Evolutionary conservation across 192 early-diverging fungal genomes (phyloP).

Genomic region (Haplosporangium gracile): DNA sequence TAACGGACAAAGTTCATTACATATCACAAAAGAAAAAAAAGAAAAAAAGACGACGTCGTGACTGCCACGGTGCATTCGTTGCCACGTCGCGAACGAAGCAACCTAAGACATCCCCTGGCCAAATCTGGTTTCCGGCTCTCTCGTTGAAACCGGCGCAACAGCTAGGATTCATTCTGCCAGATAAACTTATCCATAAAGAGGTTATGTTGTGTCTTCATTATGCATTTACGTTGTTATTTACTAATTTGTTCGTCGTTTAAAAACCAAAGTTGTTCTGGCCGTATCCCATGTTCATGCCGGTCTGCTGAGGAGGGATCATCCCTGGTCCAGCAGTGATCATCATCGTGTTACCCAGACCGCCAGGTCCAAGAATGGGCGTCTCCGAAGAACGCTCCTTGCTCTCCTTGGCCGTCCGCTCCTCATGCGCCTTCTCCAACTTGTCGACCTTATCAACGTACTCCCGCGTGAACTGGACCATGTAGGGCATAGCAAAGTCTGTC

Average conservation of each 20-base stretch:
- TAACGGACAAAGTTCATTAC: background rate
- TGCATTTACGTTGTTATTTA: slow-evolving; percentile 2
- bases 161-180: no score
- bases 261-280: slow-evolving; percentile 37
- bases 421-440: slow-evolving; percentile 54
- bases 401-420: slow-evolving; percentile 41
- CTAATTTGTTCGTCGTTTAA: background rate
- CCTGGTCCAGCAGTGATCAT: slow-evolving; percentile 46
- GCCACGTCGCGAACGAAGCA: background rate
- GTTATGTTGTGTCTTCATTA: background rate
- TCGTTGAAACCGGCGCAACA: background rate
- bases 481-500: slow-evolving; percentile 97
- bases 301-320: slow-evolving; percentile 31
- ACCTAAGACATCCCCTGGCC: background rate
- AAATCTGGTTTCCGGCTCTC: slow-evolving; percentile 6
- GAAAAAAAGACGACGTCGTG: background rate
- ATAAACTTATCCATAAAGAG: background rate
- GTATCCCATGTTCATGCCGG: slow-evolving; percentile 22
- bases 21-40: background rate
- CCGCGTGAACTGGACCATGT: slow-evolving; percentile 92
- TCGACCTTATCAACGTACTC: slow-evolving; percentile 90
- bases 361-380: slow-evolving; percentile 42
- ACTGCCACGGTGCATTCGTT: background rate
- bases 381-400: slow-evolving; percentile 46
- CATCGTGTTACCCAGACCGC: slow-evolving; percentile 41